Base-by-base conservation (phyloP, 495 filamentous ascomycete genomes). In the Antarctomyces pellizariae region DNA sequence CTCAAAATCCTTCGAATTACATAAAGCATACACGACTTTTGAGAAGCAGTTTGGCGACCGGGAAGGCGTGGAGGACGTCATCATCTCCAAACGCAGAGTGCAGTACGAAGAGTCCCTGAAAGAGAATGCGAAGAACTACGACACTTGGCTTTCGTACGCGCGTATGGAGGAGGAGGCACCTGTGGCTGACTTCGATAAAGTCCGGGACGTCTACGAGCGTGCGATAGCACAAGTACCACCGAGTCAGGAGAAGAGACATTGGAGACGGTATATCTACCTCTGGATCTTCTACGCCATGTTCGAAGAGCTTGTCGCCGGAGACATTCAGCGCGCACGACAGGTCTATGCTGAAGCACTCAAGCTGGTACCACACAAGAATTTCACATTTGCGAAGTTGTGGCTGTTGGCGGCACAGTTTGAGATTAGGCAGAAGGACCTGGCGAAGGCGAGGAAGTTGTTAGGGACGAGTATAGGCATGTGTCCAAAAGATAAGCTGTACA, bases 371-470 rank as follows among this genome's bases (percentile, higher is more conserved):
- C 84, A 97, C 53, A 89, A 91, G 47, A 75, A 78, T 37, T 97
- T 95, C 52, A 93, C 86, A 1, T 97, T 93, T 46, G 78, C 80
- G 46, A 97, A 97, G 43, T 56, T 95, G 28, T 95, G 89, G 86
- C 53, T 93, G 10, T 57, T 84, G 48, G 83, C 79, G 40, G 83
- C 84, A 5, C 77, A 90, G 31, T 92, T 93, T 41, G 82, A 93
- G 43, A 58, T 93, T 16, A 73, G 86, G 2, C 86, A 92, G 42
- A 64, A 71, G 46, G 61, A 91, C 28, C 57, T 95, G 3, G 54
- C 65, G 16, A 46, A 66, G 0, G 84, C 86, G 4, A 66, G 86
- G 13, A 95, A 92, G 47, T 74, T 75, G 1, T 58, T 97, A 8
- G 86, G 86, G 4, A 64, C 67, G 33, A 79, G 86, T 0, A 76